Evolutionary conservation across 2,329 filamentous ascomycete species (phyloP), one percentile per base, ranked within the genome.

Genomic region (Neopestalotiopsis sp.): DNA sequence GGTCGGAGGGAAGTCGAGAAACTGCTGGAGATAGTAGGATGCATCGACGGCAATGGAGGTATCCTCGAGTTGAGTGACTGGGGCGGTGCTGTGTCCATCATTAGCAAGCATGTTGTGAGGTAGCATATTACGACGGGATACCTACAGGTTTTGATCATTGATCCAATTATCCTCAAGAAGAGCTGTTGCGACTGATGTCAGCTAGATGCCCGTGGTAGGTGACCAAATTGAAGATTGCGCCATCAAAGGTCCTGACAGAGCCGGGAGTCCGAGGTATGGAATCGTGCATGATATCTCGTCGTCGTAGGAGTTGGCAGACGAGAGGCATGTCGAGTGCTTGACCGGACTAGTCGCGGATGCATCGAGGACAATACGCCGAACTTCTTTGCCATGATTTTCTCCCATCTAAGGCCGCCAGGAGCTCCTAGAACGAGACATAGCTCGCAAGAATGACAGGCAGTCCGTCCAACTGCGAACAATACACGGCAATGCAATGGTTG

Each of bases 21-120:
- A 88, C 69, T 91, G 90, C 79, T 92, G 88, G 72, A 99, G 89
- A 80, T 96, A 98, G 81, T 97, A 92, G 66, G 93, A 92, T 68
- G 95, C 96, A 84, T 98, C 95, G 76, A 98, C 90, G 72, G 91
- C 95, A 75, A 98, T 88, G 67, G 91, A 88, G 70, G 89, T 89
- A 78, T 91, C 91, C 77, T 92, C 89, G 74, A 98, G 86, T 71
- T 93, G 89, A 70, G 90, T 86, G 73, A 97, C 81, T 69, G 90
- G 85, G 74, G 90, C 88, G 63, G 85, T 87, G 77, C 87, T 89
- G 61, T 59, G 20, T 32, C 49, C 14, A 72, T 42, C 67, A 40
- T 72, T 62, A 75, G 69, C 49, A 64, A 57, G 5, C 13, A 30
- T 30, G 32, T 45, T n/a, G 64, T n/a, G 14, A 45, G n/a, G 45